Base-by-base conservation (phyloP, 2,329 filamentous ascomycete species). In the Arthroderma sp. region DNA sequence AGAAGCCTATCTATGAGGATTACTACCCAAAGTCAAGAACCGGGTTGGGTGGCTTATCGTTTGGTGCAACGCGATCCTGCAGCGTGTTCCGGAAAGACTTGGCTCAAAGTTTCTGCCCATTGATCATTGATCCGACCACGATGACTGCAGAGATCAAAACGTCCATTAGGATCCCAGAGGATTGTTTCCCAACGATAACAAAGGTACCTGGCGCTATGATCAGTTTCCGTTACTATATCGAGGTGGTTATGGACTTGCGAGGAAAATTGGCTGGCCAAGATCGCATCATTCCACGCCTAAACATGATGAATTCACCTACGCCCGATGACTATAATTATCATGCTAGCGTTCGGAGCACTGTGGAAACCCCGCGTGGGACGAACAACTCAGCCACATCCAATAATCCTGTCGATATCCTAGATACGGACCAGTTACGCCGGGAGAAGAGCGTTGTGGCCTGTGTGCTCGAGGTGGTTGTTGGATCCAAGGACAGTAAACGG, bases 61-160 rank as follows among this genome's bases (percentile, higher is more conserved):
- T 96, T 36, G 85, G 85, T 1, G 91, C 86, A 1, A 83, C 84
- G 5, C 82, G 85, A 33, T 88, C 87, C 2, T 89, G 80, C 59
- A 91, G 88, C 61, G 76, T 91, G n/a, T 96, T 95, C 60, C 82
- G 91, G 44, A 96, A 96, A 61, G 91, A 98, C 60, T 69, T 98
- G 3, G 82, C 85, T 4, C 91, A 98, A 61, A 81, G 83, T 1
- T 86, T 93, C 46, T 82, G 84, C 15, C 88, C 91, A 4, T 71
- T 98, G 38, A 85, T 95, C 44, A 81, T 96, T 44, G 83, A 96
- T 56, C 89, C 88, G 0, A 68, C 63, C 28, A 87, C 81, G 0
- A 71, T 95, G 52, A 82, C 80, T 15, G 80, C 87, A 1, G 81
- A 82, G 38, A 78, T 96, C 36, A 91, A 81, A 10, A 83, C 87